phyloP scores from a whole-genome alignment of 2,329 filamentous ascomycete species.

The Thermochaetoides dissita region DNA sequence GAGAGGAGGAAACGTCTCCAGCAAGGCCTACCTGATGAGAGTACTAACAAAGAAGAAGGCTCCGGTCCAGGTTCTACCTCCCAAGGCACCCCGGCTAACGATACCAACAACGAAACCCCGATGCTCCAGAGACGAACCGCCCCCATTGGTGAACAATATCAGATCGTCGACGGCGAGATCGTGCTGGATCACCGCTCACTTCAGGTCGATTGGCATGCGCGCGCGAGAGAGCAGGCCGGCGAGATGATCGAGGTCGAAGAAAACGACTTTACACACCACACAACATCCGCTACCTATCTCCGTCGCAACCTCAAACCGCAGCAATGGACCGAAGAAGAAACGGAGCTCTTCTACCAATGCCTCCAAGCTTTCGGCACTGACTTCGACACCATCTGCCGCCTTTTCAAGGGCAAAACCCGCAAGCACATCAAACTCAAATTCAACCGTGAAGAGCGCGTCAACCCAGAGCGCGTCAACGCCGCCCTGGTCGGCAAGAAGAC shows the following conservation, averaged over 20 bases:
- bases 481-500: slow-evolving; percentile 48
- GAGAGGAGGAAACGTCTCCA: slow-evolving; percentile 27
- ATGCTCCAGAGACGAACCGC: not conserved
- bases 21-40: slow-evolving; percentile 2
- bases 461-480: slow-evolving; percentile 48
- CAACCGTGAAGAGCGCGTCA: slow-evolving; percentile 59
- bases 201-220: slow-evolving; percentile 53
- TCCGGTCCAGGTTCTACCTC: slow-evolving; percentile 7
- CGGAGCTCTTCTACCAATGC: slow-evolving; percentile 62
- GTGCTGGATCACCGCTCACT: slow-evolving; percentile 56
- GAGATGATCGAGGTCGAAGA: slow-evolving; percentile 55
- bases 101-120: not conserved
- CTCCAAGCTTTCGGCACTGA: slow-evolving; percentile 69
- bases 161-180: slow-evolving; percentile 58
- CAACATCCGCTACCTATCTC: slow-evolving; percentile 55
- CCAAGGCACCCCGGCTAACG: slow-evolving; percentile 1
- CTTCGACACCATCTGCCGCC: slow-evolving; percentile 63
- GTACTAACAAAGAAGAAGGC: slow-evolving; percentile 9
- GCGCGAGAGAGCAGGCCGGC: slow-evolving; percentile 36
- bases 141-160: slow-evolving; percentile 32
- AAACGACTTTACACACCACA: slow-evolving; percentile 60
- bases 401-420: slow-evolving; percentile 60
- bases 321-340: slow-evolving; percentile 57
- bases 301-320: slow-evolving; percentile 50
- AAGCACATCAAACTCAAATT: slow-evolving; percentile 72